Base-by-base conservation (phyloP, 768 basidiomycete species). In the Kwoniella pini region DNA sequence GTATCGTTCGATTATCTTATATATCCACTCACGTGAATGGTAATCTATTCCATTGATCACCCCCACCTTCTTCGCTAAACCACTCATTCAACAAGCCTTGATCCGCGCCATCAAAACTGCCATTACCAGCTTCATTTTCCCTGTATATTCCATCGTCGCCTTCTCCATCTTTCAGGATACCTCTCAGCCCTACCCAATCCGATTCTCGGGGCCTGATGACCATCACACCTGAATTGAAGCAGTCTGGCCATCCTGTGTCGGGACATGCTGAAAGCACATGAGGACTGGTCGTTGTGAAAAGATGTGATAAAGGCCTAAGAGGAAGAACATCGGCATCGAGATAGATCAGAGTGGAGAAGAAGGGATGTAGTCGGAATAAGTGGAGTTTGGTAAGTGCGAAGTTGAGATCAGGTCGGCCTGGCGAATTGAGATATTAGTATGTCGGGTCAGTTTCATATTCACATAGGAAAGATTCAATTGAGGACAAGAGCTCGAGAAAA, bases 181-280 rank as follows among this genome's bases (percentile, higher is more conserved):
- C 80, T 62, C 82, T 83, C 58, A 98, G 81, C 52, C 88, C 83
- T 6, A 83, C 81, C 77, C 95, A 99, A 73, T 93, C 92, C 64
- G 87, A 85, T 68, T 89, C 84, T 85, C 83, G 36, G 11, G 74
- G 71, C 46, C 74, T 53, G 33, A 92, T 79, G 51, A 98, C 92
- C 80, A 99, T 84, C 45, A 98, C 87, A 38, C 96, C 96, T 22
- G 94, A 95, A 78, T 99, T 99, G 82, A 99, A 99, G 63, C 96
- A 94, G 79, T 99, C 96, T 39, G 96, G 96, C 96, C 96, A 99
- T 68, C 96, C 96, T 30, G 93, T 90, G 78, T 99, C 96, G 11
- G 96, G 93, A 7, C 87, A 89, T 9, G 96, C 96, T 40, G 93
- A 88, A 75, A 99, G 93, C 63, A 90, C 87, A 49, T 74, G 65